Evolutionary conservation across 2,329 filamentous ascomycete genomes (phyloP), one percentile per base, ranked within the genome.

Genomic region (Aspergillus caelatus): DNA sequence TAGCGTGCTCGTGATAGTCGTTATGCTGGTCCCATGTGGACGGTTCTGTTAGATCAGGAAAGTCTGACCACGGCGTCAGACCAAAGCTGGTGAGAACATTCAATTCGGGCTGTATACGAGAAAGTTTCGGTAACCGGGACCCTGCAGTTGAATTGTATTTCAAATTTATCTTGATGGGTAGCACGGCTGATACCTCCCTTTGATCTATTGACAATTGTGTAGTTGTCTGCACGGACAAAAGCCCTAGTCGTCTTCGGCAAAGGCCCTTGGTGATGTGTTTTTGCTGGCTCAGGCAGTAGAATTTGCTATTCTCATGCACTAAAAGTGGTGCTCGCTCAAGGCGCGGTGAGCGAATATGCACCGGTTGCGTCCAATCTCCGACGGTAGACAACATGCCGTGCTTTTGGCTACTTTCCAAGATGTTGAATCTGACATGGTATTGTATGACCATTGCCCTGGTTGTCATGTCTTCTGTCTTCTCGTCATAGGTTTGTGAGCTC

Each of bases 41-140:
- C 14, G 50, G 23, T 8, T 64, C 54, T 19, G 57, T 59, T 14
- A 57, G 32, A 60, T 65, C 63, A 19, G 68, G 67, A 19, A 63
- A 65, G 19, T 67, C n/a, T 21, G 57, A 23, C 58, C 66, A 68
- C 5, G 65, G 21, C 2, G 65, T 58, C 23, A 62, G 32, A 28
- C 64, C 56, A 19, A 60, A 67, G 53, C 67, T 63, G 2, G 68
- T 70, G 56, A 67, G 60, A 4, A 60, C 65, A 32, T 60, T 58
- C 3, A 71, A 57, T 23, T 65, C 45, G 30, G 65, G 50, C 9
- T 61, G 52, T 19, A 58, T 54, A 7, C 45, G 36, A n/a, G 62
- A 36, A 7, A 66, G 28, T 39, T 28, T 39, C 21, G 65, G 65
- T 41, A 58, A 61, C n/a, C 28, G 14, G 5, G 45, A 39, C 2